Base-by-base conservation (phyloP, 129 eudicot species). In the Heracleum sosnowskyi region DNA sequence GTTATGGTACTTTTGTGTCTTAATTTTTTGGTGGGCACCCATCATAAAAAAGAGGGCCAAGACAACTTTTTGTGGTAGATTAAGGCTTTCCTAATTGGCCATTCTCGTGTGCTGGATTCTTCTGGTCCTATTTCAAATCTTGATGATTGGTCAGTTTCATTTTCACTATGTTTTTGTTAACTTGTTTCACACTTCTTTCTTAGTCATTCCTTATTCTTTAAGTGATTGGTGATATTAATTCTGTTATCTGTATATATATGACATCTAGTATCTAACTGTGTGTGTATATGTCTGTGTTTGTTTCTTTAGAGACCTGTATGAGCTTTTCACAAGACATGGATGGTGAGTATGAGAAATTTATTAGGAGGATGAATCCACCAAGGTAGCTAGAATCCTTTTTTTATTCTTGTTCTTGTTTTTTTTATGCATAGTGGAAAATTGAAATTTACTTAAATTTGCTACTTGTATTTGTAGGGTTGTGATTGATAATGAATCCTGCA, bases 301-400 rank as follows among this genome's bases (percentile, higher is more conserved):
- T 72, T 86, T 20, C 73, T 69, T 75, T 87, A 89, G 90, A 91
- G 69, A 74, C 85, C 49, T 85, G 85, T 77, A 79, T 86, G 87
- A 90, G 92, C 80, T 95, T 69, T 87, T 91, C 99, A 68, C 86
- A 84, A n/a, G 87, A 87, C 88, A 92, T 90, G 94, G 96, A 87
- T 76, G 97, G 91, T 75, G 99, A 95, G 69, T 95, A 95, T 81
- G 97, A 95, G 90, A 95, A 95, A 78, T 80, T 95, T 64, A 91
- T 95, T 77, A 86, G 99, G 74, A 82, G 99, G 84, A 92, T 95
- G 99, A 91, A 95, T 79, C 99, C 99, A 28, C 99, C 99, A 1
- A 90, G 95, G 95, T 84, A 83, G 69, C 46, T 75, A 31, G 33
- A 35, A 41, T n/a, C 22, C n/a, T n/a, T 18, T 71, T 33, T 33